These are phyloP conservation scores for Senna siamea DNA, from an alignment of 306 rosid species.

Conservation along the genomic window DNA sequence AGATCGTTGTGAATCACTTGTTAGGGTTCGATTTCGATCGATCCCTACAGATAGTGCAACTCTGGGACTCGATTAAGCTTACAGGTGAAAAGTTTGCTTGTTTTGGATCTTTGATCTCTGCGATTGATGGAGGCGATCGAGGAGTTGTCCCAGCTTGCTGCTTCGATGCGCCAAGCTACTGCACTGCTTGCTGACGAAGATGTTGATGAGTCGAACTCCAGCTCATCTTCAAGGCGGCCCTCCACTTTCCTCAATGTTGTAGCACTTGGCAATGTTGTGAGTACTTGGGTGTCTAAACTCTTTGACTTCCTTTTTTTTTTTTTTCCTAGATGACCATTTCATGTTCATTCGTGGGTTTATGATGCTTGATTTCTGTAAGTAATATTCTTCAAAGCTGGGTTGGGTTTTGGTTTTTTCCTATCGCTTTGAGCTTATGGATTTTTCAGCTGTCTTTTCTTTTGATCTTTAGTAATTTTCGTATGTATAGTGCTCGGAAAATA, in stretches of 20 bases:
- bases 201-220: constrained; percentile 64
- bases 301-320: constrained; percentile 1
- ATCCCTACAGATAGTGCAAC: constrained; percentile 12
- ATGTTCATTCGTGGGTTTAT: neutral
- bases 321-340: neutral
- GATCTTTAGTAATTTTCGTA: neutral
- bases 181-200: constrained; percentile 94
- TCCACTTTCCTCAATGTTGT: constrained; percentile 92
- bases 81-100: neutral
- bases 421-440: neutral
- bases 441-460: neutral
- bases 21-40: constrained; percentile 58
- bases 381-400: neutral
- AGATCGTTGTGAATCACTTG: constrained; percentile 37
- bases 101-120: constrained; percentile 49
- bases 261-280: constrained; percentile 94
- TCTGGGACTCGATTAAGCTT: constrained; percentile 14
- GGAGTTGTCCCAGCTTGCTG: constrained; percentile 81
- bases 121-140: constrained; percentile 92
- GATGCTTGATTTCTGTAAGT: neutral
- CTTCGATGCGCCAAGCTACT: constrained; percentile 88
- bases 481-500: neutral
- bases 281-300: constrained; percentile 36
- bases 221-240: constrained; percentile 61
- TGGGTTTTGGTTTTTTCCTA: neutral